These are phyloP conservation scores for Arthrobotrys entomopaga DNA, from an alignment of 2,329 filamentous ascomycete species.

Conservation along the genomic window DNA sequence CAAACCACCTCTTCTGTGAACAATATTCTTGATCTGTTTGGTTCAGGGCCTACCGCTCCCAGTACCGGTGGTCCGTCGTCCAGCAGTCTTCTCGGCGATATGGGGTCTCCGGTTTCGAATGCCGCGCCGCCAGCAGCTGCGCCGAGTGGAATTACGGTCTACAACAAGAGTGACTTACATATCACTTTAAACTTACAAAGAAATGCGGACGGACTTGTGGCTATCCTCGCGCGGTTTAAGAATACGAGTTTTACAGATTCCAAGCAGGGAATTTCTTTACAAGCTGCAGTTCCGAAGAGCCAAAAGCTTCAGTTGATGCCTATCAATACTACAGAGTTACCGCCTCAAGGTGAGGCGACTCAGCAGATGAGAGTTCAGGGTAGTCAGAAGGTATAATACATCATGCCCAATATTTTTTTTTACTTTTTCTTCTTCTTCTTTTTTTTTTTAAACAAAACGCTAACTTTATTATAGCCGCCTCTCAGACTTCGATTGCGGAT, in stretches of 20 bases:
- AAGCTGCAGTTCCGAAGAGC: conserved; percentile 94
- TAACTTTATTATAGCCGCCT: conserved; percentile 67
- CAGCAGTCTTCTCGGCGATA: conserved; percentile 66
- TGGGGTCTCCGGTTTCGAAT: conserved; percentile 68
- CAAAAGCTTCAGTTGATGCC: conserved; percentile 92
- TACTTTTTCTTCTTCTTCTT: too few species aligned
- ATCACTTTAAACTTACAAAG: conserved; percentile 86
- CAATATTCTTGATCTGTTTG: conserved; percentile 93
- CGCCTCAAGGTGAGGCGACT: conserved; percentile 81
- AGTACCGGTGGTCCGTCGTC: conserved; percentile 65
- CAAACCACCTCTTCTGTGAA: conserved; percentile 62
- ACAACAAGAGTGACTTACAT: conserved; percentile 84
- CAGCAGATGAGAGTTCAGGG: conserved; percentile 89
- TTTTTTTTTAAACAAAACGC: conserved; percentile 6
- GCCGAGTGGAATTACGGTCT: conserved; percentile 74
- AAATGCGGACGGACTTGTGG: conserved; percentile 79
- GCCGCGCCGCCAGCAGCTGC: conserved; percentile 61
- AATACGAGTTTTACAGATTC: conserved; percentile 75
- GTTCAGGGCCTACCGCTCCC: conserved; percentile 62
- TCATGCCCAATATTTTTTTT: conserved; percentile 7
- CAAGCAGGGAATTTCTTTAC: conserved; percentile 81
- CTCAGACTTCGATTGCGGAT: conserved; percentile 87
- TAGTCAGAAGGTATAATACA: conserved; percentile 82
- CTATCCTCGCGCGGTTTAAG: conserved; percentile 83
- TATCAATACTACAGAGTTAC: conserved; percentile 83